Evolutionary conservation across 2,329 filamentous ascomycete species (phyloP).

Genomic region (Aureobasidium sp.): DNA sequence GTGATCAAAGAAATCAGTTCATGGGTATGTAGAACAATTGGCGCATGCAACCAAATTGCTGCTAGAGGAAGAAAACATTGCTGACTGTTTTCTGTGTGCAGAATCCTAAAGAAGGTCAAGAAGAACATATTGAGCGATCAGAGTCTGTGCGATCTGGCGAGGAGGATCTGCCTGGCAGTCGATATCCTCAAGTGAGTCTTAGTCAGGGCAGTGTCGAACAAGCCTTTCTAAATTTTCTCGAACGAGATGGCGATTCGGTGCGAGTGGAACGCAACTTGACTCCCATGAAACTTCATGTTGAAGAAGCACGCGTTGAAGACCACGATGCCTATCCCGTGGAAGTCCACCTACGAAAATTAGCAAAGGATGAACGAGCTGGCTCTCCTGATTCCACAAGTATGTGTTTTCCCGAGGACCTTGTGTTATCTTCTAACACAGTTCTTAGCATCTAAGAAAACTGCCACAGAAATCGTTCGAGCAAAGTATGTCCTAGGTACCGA

Average conservation of each 20-base stretch:
- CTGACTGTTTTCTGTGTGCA: not conserved
- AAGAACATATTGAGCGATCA: not conserved
- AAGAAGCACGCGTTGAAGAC: not conserved
- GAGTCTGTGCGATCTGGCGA: not conserved
- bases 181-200: constrained; percentile 8
- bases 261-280: not conserved
- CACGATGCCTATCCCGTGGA: not conserved
- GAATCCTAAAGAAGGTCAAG: not conserved
- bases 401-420: not conserved
- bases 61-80: not conserved
- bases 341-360: not conserved
- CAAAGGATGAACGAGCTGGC: not conserved
- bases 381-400: not conserved
- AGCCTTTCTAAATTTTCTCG: constrained; percentile 1
- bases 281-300: not conserved
- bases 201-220: constrained; percentile 2
- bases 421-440: no score
- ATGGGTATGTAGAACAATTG: not conserved
- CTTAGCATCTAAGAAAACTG: not conserved
- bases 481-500: constrained; percentile 17
- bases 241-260: not conserved
- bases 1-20: constrained; percentile 7
- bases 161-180: constrained; percentile 3
- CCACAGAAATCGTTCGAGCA: constrained; percentile 12
- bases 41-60: not conserved